Evolutionary conservation across 2,329 filamentous ascomycete genomes (phyloP).

Genomic region (Berkeleyomyces rouxiae): DNA sequence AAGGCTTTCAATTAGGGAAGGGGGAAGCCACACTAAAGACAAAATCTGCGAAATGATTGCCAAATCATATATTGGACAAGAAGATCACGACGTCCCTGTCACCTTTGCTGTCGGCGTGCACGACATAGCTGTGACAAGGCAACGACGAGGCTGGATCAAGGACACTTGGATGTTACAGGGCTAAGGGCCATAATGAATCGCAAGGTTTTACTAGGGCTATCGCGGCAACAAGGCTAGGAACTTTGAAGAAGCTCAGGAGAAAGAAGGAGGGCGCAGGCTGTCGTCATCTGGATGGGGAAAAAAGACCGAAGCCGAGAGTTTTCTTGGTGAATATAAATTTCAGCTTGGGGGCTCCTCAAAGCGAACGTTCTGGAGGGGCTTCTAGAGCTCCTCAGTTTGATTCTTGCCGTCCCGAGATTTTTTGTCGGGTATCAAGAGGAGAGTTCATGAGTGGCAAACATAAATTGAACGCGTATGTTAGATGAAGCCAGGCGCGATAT

Average conservation of each 20-base stretch:
- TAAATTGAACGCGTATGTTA: too few relatives aligned
- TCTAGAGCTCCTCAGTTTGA: background rate
- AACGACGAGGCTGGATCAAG: background rate
- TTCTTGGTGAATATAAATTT: background rate
- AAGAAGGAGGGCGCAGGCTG: background rate
- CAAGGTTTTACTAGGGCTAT: background rate
- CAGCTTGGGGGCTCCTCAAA: background rate
- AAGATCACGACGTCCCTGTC: background rate
- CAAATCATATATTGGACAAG: background rate
- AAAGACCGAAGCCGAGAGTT: background rate
- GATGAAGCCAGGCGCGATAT: too few relatives aligned
- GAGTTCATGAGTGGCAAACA: too few relatives aligned
- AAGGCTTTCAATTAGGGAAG: background rate
- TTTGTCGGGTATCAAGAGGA: background rate
- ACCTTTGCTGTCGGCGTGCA: background rate
- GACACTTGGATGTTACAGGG: background rate
- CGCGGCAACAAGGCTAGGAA: background rate
- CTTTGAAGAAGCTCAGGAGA: background rate
- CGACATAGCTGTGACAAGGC: background rate
- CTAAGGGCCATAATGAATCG: background rate
- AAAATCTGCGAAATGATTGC: background rate
- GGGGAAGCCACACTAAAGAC: background rate
- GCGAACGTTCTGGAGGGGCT: background rate
- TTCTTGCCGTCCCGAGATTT: background rate
- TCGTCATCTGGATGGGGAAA: background rate